Base-by-base conservation (phyloP, 2,329 filamentous ascomycete species). In the Aureobasidium musti region DNA sequence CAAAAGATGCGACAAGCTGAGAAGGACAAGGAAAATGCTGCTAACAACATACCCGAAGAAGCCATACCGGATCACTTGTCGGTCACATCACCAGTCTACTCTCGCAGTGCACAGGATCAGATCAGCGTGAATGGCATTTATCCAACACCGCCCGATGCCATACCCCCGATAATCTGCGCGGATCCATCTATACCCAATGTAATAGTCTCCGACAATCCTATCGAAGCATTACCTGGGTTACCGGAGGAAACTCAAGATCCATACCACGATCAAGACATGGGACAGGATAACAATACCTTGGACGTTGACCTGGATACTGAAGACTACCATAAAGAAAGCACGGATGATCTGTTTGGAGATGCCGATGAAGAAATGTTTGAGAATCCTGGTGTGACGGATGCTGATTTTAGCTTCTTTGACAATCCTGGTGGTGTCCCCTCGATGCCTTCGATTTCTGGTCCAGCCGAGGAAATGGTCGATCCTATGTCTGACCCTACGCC, bases 371-470 rank as follows among this genome's bases (percentile, higher is more conserved):
- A 91, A 70, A 85, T 89, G 70, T 91, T 91, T 76, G 87, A 84
- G n/a, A 85, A 87, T n/a, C 84, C 86, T 69, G 86, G 80, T n/a
- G 81, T 94, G n/a, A 92, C 89, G 1, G 91, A 95, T 71, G 90
- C 87, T 6, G 91, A 95, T 73, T 94, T 94, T 74, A 91, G 86
- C 74, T 94, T 93, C 76, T 94, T 94, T 71, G 90, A 94, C 72
- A 87, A 89, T 68, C 82, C 82, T 2, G 79, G 79, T 54, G 79
- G 75, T 28, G 50, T 35, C 1, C 1, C 21, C 19, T 79, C 75
- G 6, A 49, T 52, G 21, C 8, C 56, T 35, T 8, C 28, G 1
- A 28, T 59, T 14, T 23, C 45, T 41, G 47, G 17, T 1, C n/a
- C 30, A 2, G 3, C 33, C 14, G 35, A 63, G 23, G 35, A 47